Base-by-base conservation (phyloP, 2,329 filamentous ascomycete genomes). In the Penicillium palitans region DNA sequence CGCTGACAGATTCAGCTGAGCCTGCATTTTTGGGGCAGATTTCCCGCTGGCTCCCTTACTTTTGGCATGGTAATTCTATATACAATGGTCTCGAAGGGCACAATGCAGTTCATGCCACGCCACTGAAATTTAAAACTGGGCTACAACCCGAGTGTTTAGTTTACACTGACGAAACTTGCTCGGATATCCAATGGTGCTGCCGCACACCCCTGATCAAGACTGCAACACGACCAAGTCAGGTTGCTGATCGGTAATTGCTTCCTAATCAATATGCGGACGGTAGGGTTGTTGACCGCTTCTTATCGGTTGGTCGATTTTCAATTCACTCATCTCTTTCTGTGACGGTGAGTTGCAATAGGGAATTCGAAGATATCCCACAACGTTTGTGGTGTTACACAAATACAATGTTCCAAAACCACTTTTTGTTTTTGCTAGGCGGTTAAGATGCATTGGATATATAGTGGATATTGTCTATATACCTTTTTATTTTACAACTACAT, bases 1-100 rank as follows among this genome's bases (percentile, higher is more conserved):
- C 45, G 27, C 29, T 35, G 37, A 21, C 41, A 46, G 39, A 40
- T 55, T 52, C 59, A 61, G 58, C 60, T 60, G 44, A 55, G 44
- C 55, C 53, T 55, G 47, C 53, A 50, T 35, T 57, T 55, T 31
- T 44, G 51, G 52, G 39, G 50, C 15, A 37, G 10, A 41, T 24
- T 17, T 9, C 39, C 52, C 47, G 35, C 15, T 47, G 37, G 31
- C 53, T 60, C 52, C 54, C 55, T 64, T 66, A 53, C 61, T 54
- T 59, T 27, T 45, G 40, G 33, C 39, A 50, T 61, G 51, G 39
- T 48, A 52, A 48, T 53, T 39, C 15, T 21, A 31, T 49, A 44
- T 50, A 57, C 48, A 55, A 55, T 56, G 19, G 42, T 21, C 42
- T 48, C 40, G 31, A 47, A 24, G 52, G 40, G 17, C 31, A 42